phyloP scores from a whole-genome alignment of 805 yeast genomes.

The Pichia manshurica region DNA sequence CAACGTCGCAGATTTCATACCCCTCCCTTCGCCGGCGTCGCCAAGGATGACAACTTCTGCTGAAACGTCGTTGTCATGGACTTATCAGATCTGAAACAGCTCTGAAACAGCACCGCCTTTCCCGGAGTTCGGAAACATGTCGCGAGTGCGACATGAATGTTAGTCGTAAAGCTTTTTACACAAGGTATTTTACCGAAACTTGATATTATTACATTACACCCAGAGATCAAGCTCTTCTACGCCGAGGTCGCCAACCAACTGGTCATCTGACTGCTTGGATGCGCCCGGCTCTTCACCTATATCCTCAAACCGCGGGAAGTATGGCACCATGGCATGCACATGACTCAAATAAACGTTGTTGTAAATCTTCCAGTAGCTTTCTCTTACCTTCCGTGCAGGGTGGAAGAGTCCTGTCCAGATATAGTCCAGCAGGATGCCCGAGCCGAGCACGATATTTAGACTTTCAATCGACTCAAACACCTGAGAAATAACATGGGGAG shows the following conservation, averaged over 20 bases:
- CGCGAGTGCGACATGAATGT: neutral
- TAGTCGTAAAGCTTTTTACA: neutral
- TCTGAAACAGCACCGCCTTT: constrained; percentile 6
- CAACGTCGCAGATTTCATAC: too few relatives aligned
- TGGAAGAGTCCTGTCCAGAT: constrained; percentile 87
- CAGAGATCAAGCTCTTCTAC: constrained; percentile 29
- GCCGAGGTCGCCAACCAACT: constrained; percentile 22
- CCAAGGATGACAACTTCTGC: too few relatives aligned
- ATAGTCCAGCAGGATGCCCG: constrained; percentile 69
- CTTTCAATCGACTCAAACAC: constrained; percentile 77
- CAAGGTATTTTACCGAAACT: too few relatives aligned
- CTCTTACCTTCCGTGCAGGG: constrained; percentile 83
- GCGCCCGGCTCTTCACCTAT: constrained; percentile 17
- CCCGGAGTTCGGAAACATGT: neutral
- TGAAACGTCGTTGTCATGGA: too few relatives aligned
- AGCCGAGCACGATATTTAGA: constrained; percentile 65
- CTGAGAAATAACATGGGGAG: constrained; percentile 88
- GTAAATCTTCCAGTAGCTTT: constrained; percentile 79
- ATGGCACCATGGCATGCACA: constrained; percentile 74
- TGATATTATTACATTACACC: too few relatives aligned
- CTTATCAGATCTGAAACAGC: too few relatives aligned
- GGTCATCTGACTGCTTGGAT: neutral
- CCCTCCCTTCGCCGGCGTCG: too few relatives aligned
- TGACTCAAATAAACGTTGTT: constrained; percentile 70
- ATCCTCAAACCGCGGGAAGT: constrained; percentile 57